Conservation (phyloP, 2,329 filamentous ascomycete species). For the Hirsutella rhossiliensis region DNA sequence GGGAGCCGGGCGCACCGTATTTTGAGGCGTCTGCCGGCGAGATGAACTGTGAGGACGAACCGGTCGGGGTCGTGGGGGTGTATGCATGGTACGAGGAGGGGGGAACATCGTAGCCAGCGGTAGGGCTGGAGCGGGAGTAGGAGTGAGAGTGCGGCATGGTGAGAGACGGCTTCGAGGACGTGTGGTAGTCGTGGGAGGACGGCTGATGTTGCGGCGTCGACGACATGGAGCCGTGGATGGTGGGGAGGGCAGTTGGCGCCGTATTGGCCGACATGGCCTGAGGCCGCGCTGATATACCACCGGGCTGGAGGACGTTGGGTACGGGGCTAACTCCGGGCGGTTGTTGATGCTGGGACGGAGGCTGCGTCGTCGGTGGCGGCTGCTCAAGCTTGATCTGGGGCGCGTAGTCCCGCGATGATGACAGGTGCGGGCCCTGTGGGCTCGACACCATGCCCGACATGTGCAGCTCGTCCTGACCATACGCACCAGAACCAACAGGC, state of each 20-base stretch:
- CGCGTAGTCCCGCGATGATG: constrained; percentile 36
- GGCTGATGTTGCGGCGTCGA: constrained; percentile 18
- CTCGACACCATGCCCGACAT: constrained; percentile 30
- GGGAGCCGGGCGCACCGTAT: constrained; percentile 44
- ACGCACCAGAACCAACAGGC: constrained; percentile 9
- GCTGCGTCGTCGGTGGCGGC: constrained; percentile 19
- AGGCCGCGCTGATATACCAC: constrained; percentile 27
- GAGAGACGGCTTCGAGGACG: constrained; percentile 55
- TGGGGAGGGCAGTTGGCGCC: constrained; percentile 29
- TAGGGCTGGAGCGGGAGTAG: constrained; percentile 79
- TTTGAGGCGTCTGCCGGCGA: constrained; percentile 40
- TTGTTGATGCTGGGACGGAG: constrained; percentile 14
- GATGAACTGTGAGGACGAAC: constrained; percentile 51
- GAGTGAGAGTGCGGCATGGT: constrained; percentile 58
- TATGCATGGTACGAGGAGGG: constrained; percentile 39
- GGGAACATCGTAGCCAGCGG: constrained; percentile 41
- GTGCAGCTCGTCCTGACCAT: constrained; percentile 40
- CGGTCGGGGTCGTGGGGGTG: constrained; percentile 52
- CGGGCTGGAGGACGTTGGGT: constrained; percentile 48
- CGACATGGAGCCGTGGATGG: constrained; percentile 28
- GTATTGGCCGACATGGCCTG: constrained; percentile 27
- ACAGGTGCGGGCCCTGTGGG: constrained; percentile 22
- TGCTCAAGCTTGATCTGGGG: constrained; percentile 42
- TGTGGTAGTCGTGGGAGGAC: constrained; percentile 42
- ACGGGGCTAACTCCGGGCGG: constrained; percentile 31